A percentile compares a stretch with the other conserved stretches of the same genome.
These are phyloP conservation scores for Sugiyamaella pinicola DNA, from an alignment of 1,139 yeast genomes.

Conservation along the genomic window DNA sequence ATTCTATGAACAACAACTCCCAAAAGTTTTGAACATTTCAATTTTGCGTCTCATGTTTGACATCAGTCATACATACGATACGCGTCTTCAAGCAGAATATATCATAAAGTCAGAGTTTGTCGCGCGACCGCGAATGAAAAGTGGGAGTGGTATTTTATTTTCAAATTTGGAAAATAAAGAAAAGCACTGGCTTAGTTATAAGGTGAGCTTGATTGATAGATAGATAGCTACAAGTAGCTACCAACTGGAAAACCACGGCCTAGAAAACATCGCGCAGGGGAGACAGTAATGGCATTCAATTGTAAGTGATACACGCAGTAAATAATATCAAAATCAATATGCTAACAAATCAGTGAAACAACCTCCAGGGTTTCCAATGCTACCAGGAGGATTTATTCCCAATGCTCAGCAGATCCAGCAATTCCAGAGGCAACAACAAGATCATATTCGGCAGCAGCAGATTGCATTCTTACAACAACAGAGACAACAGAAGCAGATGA, in stretches of 20 bases:
- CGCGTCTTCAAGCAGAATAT: background rate
- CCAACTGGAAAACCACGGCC: too few relatives aligned
- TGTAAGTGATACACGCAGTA: too few relatives aligned
- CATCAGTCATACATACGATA: background rate
- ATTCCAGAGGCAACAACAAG: constrained; percentile 16
- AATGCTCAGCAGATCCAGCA: constrained; percentile 15
- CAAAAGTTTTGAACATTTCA: constrained; percentile 5
- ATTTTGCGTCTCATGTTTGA: background rate
- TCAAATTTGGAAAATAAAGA: too few relatives aligned
- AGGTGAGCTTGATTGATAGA: too few relatives aligned
- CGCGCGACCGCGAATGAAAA: background rate
- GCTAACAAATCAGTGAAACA: background rate
- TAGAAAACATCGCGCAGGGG: too few relatives aligned
- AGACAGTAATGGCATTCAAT: constrained; percentile 8
- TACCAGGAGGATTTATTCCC: constrained; percentile 14
- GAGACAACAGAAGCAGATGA: constrained; percentile 8
- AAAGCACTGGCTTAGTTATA: too few relatives aligned
- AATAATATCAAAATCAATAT: too few relatives aligned
- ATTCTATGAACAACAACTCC: background rate
- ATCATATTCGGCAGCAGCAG: constrained; percentile 15
- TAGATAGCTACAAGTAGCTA: background rate
- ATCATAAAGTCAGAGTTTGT: background rate
- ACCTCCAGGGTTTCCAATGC: constrained; percentile 11
- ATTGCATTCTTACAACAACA: constrained; percentile 15
- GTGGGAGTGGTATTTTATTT: background rate